Base-by-base conservation (phyloP, 192 early-diverging fungal species). In the Pilaira anomala region DNA sequence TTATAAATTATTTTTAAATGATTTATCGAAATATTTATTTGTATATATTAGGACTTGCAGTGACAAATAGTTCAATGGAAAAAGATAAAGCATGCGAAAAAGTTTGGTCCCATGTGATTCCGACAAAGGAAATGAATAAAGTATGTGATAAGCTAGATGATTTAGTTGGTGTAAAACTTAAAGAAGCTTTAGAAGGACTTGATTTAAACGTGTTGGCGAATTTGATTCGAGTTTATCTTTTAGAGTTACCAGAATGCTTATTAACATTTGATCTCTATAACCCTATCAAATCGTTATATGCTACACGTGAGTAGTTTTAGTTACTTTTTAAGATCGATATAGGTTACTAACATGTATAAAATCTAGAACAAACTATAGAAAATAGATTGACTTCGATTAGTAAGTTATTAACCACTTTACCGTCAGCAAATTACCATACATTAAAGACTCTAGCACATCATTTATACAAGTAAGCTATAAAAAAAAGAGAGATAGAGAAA, bases 261-360 rank as follows among this genome's bases (percentile, higher is more conserved):
- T 76, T 86, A 14, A 87, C 87, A 6, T 80, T 80, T 63, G 85
- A 87, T 58, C 77, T 88, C 22, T 87, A 90, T 51, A 87, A 86
- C 7, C 78, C 87, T 16, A 74, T 85, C 36, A 84, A 86, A 62
- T 71, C 83, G 19, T 71, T 88, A 52, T 90, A 90, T 60, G 68
- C 76, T 11, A 72, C 70, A 36, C 71, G 80, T 83, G 78, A 80
- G 53, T 7, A 22, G 11, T 4, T 40, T 7, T 40, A 40, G 39
- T 40, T 40, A 40, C 39, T 40, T 21, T 13, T 16, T 48, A 6
- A 48, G n/a, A 48, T n/a, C n/a, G n/a, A n/a, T n/a, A n/a, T n/a
- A n/a, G n/a, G n/a, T 42, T 42, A 42, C 13, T 13, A 42, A 9
- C 7, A 42, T 9, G 44, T 46, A 40, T 12, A 21, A 16, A 58